Conservation (phyloP, 768 basidiomycete genomes). For the Pleurotus djamor region DNA sequence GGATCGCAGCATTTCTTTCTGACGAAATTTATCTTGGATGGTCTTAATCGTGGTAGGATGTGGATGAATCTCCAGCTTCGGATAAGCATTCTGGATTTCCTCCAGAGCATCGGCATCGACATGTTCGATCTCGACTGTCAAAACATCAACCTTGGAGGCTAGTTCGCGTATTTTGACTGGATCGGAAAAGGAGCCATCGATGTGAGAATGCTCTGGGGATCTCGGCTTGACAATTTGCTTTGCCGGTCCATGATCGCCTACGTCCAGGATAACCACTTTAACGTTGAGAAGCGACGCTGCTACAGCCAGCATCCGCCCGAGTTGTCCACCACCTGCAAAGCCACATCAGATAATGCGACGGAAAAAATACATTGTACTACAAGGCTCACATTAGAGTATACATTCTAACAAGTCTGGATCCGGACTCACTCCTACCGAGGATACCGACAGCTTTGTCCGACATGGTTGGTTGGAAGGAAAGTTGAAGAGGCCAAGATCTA, state of each 20-base stretch:
- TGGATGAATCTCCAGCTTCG: constrained; percentile 61
- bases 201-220: constrained; percentile 50
- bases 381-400: constrained; percentile 5
- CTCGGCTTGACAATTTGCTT: constrained; percentile 78
- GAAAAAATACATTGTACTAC: constrained; percentile 5
- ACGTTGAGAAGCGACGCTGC: constrained; percentile 88
- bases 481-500: background rate
- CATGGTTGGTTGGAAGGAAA: constrained; percentile 22
- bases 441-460: constrained; percentile 47
- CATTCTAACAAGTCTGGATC: background rate
- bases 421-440: constrained; percentile 46
- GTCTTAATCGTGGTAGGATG: constrained; percentile 76
- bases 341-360: constrained; percentile 11
- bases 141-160: constrained; percentile 75
- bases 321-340: constrained; percentile 85
- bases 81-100: constrained; percentile 42
- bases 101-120: constrained; percentile 79
- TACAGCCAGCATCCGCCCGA: constrained; percentile 94
- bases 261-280: constrained; percentile 81
- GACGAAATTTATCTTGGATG: constrained; percentile 84
- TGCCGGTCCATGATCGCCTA: constrained; percentile 77
- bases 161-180: constrained; percentile 76
- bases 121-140: constrained; percentile 98
- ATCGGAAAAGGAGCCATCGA: constrained; percentile 90
- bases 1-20: constrained; percentile 80